Base-by-base conservation (phyloP, 2,329 filamentous ascomycete species). In the Tolypocladium ophioglossoides region DNA sequence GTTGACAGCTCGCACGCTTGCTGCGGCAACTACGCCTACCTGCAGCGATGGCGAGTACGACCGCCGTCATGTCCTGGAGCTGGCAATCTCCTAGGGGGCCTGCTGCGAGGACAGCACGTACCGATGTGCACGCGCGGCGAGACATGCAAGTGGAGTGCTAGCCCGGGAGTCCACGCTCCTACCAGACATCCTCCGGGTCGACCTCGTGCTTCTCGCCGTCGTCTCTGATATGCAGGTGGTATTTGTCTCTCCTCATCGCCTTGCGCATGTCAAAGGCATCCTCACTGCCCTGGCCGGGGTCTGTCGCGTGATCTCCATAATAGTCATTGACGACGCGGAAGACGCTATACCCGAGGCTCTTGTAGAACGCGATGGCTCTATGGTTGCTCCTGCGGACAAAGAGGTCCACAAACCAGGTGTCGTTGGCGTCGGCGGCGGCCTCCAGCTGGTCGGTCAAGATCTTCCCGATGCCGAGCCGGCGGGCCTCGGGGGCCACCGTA, bases 191-290 rank as follows among this genome's bases (percentile, higher is more conserved):
- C 57, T 89, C 84, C 2, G 91, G 89, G 50, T 80, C 76, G 30
- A 99, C 91, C 62, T 81, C 78, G 66, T 89, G 84, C 55, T 83
- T 78, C 74, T 94, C 87, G 20, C 94, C 94, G 62, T 92, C 83
- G 53, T 86, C 81, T 59, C 94, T 81, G 50, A 95, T 79, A 70
- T 95, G 89, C 68, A 88, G 80, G 55, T 79, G 73, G 54, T 85
- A 80, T 68, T 79, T 82, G 72, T 99, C 94, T 64, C 91, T 81
- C 70, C 82, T 87, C 74, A 92, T 83, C 39, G 90, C 83, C 69
- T 96, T 97, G 60, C 94, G 83, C 94, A 99, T 99, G 73, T 99
- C 94, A 68, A 89, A 94, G 20, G 92, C 94, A 74, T 97, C 92
- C 70, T 95, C 91, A 51, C 83, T 81, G 18, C 74, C 74, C 56